phyloP scores from a whole-genome alignment of 148 eudicot species.

The Chenopodium album region DNA sequence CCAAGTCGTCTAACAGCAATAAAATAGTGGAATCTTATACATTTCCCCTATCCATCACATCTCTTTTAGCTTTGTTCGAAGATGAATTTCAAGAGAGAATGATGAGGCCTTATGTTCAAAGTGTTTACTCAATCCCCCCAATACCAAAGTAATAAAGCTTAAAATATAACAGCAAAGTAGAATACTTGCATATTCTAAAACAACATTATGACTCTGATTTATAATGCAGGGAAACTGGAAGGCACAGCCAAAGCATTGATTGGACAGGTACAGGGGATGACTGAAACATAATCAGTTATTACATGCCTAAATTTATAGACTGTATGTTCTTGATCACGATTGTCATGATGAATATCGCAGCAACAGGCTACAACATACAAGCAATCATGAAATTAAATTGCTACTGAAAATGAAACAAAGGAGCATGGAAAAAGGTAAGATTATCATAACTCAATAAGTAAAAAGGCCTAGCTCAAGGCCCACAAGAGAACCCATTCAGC shows the following conservation, averaged over 20 bases:
- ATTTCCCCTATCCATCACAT: not conserved
- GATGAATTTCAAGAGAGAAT: too few species aligned
- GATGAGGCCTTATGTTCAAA: too few species aligned
- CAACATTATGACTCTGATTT: not conserved
- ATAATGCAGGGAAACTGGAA: not conserved
- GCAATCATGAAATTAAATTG: not conserved
- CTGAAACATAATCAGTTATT: not conserved
- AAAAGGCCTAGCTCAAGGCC: not conserved
- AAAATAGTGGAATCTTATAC: not conserved
- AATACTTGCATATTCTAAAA: not conserved
- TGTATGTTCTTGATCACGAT: not conserved
- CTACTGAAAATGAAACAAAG: not conserved
- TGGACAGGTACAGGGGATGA: not conserved
- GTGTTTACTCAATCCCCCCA: not conserved
- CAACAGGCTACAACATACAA: not conserved
- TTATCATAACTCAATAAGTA: not conserved
- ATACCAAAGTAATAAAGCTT: not conserved
- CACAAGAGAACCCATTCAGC: conserved; percentile 7
- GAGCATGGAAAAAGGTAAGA: not conserved
- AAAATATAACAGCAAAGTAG: not conserved
- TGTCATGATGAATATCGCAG: not conserved
- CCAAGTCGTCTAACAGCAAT: not conserved
- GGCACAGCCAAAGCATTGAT: not conserved
- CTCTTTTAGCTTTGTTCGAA: not conserved
- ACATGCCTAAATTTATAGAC: not conserved